These are phyloP conservation scores for Mortierella sp. DNA, from an alignment of 371 early-diverging fungal species.

Conservation along the genomic window DNA sequence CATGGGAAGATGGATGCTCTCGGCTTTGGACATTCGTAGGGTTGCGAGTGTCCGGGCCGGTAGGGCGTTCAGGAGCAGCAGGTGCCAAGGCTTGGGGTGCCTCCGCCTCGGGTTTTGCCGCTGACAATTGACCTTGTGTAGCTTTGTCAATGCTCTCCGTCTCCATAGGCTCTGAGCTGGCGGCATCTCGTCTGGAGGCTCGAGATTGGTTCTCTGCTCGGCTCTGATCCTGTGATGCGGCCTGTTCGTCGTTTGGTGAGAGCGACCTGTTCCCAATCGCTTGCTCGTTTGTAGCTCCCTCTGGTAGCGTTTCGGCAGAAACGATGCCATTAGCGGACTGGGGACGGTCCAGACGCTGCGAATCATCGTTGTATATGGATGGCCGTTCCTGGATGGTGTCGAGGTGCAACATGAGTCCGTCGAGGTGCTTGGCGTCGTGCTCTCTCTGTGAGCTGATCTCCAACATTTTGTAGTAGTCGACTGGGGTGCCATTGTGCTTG, in stretches of 20 bases:
- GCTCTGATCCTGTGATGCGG: neutral
- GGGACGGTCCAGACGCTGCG: neutral
- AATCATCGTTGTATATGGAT: neutral
- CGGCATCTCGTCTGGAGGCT: neutral
- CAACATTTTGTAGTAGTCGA: constrained; percentile 36
- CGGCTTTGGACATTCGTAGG: neutral
- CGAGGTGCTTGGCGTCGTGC: constrained; percentile 37
- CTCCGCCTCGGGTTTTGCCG: neutral
- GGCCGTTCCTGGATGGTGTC: constrained; percentile 36
- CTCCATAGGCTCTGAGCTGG: constrained; percentile 1
- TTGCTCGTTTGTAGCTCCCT: neutral
- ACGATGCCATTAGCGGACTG: neutral
- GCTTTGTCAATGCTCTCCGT: neutral
- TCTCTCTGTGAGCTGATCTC: constrained; percentile 29
- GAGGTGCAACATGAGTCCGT: constrained; percentile 34
- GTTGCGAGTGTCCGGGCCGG: neutral
- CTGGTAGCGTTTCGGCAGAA: neutral
- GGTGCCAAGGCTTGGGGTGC: neutral
- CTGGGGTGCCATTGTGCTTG: constrained; percentile 37
- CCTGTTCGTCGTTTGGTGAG: neutral
- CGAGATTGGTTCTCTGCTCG: neutral
- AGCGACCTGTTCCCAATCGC: neutral
- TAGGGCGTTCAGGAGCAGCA: neutral
- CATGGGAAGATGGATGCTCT: neutral
- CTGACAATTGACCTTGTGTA: too few relatives aligned